phyloP scores from a whole-genome alignment of 768 basidiomycete genomes.

The Mycena haematopus region DNA sequence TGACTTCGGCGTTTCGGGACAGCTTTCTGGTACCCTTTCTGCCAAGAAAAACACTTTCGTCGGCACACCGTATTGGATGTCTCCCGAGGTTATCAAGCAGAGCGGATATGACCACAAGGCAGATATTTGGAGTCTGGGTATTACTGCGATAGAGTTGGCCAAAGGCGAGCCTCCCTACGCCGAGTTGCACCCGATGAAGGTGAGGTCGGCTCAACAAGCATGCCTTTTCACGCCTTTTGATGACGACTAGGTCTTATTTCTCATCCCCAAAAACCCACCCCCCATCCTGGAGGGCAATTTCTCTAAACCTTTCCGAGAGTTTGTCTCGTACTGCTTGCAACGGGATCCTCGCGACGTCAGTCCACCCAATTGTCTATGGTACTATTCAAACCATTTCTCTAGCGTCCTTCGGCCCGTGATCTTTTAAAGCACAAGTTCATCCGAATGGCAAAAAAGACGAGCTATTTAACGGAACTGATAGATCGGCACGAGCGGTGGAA shows the following conservation, averaged over 20 bases:
- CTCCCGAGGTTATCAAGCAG: conserved; percentile 99
- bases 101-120: conserved; percentile 99
- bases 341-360: conserved; percentile 91
- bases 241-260: conserved; percentile 82
- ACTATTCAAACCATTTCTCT: conserved; percentile 31
- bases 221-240: neutral
- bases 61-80: conserved; percentile 99
- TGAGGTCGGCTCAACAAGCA: conserved; percentile 38
- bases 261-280: conserved; percentile 97
- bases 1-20: conserved; percentile 98
- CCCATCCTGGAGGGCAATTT: conserved; percentile 90
- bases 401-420: conserved; percentile 96
- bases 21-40: conserved; percentile 89
- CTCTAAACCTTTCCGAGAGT: conserved; percentile 92
- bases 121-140: conserved; percentile 98
- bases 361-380: conserved; percentile 21
- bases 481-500: conserved; percentile 95
- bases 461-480: conserved; percentile 93
- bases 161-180: conserved; percentile 99
- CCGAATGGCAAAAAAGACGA: conserved; percentile 92
- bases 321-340: conserved; percentile 91
- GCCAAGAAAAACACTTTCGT: conserved; percentile 99
- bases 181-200: conserved; percentile 99
- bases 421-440: conserved; percentile 97
- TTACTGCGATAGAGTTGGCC: conserved; percentile 96